Evolutionary conservation across 495 filamentous ascomycete genomes (phyloP).

Genomic region (Lindgomyces ingoldianus): DNA sequence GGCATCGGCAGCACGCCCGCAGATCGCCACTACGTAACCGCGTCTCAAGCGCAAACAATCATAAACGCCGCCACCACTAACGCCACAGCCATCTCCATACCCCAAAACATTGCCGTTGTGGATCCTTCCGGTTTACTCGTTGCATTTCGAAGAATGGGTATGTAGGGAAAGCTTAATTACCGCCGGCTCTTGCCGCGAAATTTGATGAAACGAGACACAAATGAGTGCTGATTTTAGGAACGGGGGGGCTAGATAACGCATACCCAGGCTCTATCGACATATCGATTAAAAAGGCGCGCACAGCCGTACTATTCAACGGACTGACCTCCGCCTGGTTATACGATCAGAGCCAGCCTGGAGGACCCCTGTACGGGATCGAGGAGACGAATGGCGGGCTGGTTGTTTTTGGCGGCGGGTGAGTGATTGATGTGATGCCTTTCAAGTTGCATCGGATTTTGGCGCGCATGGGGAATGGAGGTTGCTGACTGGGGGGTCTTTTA

Average conservation of each 20-base stretch:
- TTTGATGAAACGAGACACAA: no score
- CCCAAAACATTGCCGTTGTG: constrained; percentile 19
- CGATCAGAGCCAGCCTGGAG: neutral
- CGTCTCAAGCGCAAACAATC: constrained; percentile 8
- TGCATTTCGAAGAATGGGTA: constrained; percentile 14
- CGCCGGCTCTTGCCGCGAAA: no score
- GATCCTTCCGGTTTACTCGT: constrained; percentile 25
- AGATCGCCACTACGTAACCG: constrained; percentile 14
- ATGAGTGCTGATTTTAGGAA: no score
- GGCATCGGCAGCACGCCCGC: constrained; percentile 10
- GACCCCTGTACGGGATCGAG: constrained; percentile 14
- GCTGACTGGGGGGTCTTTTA: neutral
- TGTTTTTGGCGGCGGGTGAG: constrained; percentile 18
- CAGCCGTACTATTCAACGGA: constrained; percentile 17
- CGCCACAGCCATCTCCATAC: constrained; percentile 2
- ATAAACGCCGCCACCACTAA: constrained; percentile 9
- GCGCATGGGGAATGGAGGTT: neutral
- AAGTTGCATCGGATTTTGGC: neutral
- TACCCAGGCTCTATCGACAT: constrained; percentile 14
- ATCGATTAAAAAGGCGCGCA: constrained; percentile 17
- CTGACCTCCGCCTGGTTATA: neutral
- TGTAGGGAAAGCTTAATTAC: no score
- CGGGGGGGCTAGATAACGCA: no score
- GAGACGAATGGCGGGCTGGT: constrained; percentile 27
- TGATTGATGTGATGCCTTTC: neutral